These are phyloP conservation scores for Sutorius australiensis DNA, from an alignment of 768 basidiomycete genomes.

Conservation along the genomic window DNA sequence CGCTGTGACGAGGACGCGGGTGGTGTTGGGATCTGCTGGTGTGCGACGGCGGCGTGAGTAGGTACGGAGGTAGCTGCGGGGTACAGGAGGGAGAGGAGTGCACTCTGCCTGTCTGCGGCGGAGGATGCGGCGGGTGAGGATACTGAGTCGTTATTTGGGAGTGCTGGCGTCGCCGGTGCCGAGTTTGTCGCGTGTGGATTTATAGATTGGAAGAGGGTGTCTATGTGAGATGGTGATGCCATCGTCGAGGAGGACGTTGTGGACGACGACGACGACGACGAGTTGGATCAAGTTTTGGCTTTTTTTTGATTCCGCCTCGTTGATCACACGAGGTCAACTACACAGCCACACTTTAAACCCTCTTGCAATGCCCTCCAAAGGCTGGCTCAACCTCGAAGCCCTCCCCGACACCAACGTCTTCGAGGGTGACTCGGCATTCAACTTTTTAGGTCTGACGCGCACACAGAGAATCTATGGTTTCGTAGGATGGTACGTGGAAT, in stretches of 20 bases:
- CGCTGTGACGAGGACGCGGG: constrained; percentile 56
- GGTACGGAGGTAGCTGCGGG: constrained; percentile 41
- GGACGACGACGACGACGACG: neutral
- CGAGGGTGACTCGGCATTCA: constrained; percentile 87
- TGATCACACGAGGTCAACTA: constrained; percentile 23
- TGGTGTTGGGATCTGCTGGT: constrained; percentile 68
- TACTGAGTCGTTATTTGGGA: constrained; percentile 34
- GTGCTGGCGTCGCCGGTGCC: constrained; percentile 42
- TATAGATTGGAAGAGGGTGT: neutral
- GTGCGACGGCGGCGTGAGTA: constrained; percentile 15
- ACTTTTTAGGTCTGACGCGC: constrained; percentile 70
- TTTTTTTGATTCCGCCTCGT: constrained; percentile 19
- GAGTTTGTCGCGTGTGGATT: constrained; percentile 33
- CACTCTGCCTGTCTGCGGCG: constrained; percentile 67
- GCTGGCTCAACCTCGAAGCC: constrained; percentile 84
- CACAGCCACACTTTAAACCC: constrained; percentile 9
- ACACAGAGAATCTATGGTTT: constrained; percentile 87
- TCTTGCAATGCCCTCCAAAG: constrained; percentile 45
- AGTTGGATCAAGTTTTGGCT: neutral
- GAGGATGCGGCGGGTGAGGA: constrained; percentile 30
- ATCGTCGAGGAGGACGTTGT: constrained; percentile 28
- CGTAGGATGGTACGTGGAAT: constrained; percentile 59
- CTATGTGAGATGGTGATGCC: neutral
- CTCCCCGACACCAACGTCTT: constrained; percentile 81
- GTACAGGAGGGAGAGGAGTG: constrained; percentile 67